These are phyloP conservation scores for Potentilla sterilis DNA, from an alignment of 306 rosid genomes.

Conservation along the genomic window DNA sequence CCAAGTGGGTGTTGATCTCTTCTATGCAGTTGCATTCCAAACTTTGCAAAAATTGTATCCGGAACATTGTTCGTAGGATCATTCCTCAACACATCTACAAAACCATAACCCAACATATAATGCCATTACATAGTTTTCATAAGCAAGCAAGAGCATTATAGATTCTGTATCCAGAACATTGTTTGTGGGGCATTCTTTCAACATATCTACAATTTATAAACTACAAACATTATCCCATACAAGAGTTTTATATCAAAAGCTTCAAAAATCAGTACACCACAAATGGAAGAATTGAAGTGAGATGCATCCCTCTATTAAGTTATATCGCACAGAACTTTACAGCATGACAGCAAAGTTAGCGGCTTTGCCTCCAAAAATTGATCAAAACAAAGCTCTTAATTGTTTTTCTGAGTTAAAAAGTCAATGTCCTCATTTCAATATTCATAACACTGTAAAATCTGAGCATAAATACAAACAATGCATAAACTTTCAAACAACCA, in stretches of 20 bases:
- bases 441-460: background rate
- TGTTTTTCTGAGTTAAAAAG: background rate
- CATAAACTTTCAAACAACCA: conserved; percentile 5
- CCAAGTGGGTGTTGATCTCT: conserved; percentile 91
- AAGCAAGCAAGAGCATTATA: conserved; percentile 41
- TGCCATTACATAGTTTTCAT: background rate
- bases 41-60: conserved; percentile 73
- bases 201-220: conserved; percentile 54
- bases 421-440: background rate
- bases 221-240: conserved; percentile 11
- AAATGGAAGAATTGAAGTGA: background rate
- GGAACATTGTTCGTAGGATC: conserved; percentile 95
- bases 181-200: conserved; percentile 78
- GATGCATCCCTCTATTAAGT: background rate
- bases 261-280: conserved; percentile 1
- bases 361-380: background rate
- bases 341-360: background rate
- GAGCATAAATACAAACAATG: background rate
- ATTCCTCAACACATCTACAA: conserved; percentile 82
- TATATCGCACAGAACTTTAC: background rate
- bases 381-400: background rate
- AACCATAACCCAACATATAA: conserved; percentile 25
- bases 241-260: too few relatives aligned
- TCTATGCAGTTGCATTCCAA: conserved; percentile 92
- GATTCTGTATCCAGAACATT: conserved; percentile 82